These are phyloP conservation scores for Linnemannia elongata DNA, from an alignment of 192 early-diverging fungal species.

Conservation along the genomic window DNA sequence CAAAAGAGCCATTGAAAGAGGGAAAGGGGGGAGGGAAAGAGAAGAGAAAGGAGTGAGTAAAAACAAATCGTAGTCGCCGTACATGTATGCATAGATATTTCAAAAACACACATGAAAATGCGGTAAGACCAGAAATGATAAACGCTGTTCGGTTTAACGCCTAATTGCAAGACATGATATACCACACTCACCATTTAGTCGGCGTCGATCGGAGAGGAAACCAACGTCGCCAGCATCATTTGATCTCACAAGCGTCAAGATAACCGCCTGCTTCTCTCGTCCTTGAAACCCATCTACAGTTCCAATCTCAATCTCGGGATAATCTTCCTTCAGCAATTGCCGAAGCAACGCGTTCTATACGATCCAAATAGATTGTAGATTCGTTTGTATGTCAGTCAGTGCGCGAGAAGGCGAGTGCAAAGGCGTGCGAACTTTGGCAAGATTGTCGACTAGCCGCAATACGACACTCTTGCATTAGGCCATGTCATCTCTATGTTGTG, in stretches of 20 bases:
- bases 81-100: background rate
- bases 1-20: background rate
- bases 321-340: conserved; percentile 63
- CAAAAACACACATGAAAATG: background rate
- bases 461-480: background rate
- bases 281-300: conserved; percentile 95
- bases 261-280: conserved; percentile 89
- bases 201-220: conserved; percentile 83
- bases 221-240: conserved; percentile 86
- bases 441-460: background rate
- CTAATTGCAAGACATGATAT: background rate
- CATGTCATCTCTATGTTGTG: conserved; percentile 15
- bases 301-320: conserved; percentile 81
- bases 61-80: background rate
- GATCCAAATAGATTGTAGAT: background rate
- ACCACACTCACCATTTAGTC: conserved; percentile 77
- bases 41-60: background rate
- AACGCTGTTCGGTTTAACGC: too few relatives aligned
- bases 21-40: background rate
- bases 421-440: background rate
- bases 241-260: conserved; percentile 85
- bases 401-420: background rate
- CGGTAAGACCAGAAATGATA: background rate
- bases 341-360: conserved; percentile 44
- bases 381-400: background rate